Evolutionary conservation across 1,139 yeast species (phyloP), one percentile per base, ranked within the genome.

Genomic region (Yamadazyma taylorii): DNA sequence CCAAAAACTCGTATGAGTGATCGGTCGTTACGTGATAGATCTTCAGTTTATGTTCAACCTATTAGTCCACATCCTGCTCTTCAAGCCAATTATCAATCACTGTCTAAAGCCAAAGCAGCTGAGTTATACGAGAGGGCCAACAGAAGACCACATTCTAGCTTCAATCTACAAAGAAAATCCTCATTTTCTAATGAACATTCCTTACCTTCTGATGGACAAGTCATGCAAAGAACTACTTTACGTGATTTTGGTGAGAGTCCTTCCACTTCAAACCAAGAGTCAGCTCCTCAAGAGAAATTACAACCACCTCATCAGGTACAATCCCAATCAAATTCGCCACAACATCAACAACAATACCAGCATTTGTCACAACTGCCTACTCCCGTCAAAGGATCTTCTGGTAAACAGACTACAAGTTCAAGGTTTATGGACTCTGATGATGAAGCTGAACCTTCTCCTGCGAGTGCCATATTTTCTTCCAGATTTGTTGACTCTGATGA

Each of bases 401-500:
- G 16, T 43, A 32, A 24, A 17, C 17, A 25, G 10, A 14, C 24
- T 11, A 8, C 5, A 3, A 8, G 27, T 6, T 78, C 85, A 1
- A 65, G 85, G 46, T 73, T 78, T 42, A 66, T 63, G 10, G 84
- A 79, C 52, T 78, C 83, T 7, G 82, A 78, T 29, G 73, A 64
- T 9, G 72, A 60, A 33, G 60, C 60, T 5, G 75, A 69, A 26
- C 33, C 52, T 30, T 35, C 46, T 8, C 46, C 47, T 9, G 47
- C 38, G 21, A 34, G 41, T 35, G 45, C 40, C n/a, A 41, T 33
- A 15, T 58, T 60, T 40, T 55, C 52, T 26, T 79, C 86, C 1
- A 65, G 85, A 47, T 72, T 78, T 41, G 65, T 63, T 5, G 85
- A 80, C 52, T 78, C 85, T 10, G 85, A 79, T 28, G 72, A 64